Evolutionary conservation across 768 basidiomycete genomes (phyloP).

Genomic region (Pleurotus cornucopiae): DNA sequence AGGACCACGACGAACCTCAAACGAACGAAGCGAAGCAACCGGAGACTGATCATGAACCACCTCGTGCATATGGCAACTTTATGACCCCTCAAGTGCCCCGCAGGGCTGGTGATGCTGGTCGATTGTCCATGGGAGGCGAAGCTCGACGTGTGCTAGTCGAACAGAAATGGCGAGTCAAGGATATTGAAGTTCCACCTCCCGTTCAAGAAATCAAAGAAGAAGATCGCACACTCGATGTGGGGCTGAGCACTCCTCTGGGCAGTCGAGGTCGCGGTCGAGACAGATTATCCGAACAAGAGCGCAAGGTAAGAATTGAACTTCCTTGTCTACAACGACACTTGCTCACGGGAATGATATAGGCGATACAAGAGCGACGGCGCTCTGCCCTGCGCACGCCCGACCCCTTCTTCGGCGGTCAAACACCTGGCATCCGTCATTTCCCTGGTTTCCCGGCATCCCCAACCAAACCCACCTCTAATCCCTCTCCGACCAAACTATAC

Average conservation of each 20-base stretch:
- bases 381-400: constrained; percentile 50
- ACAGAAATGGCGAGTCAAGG: constrained; percentile 52
- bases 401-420: constrained; percentile 15
- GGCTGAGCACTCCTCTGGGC: constrained; percentile 12
- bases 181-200: constrained; percentile 41
- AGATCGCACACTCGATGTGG: background rate
- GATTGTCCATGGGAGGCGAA: constrained; percentile 45
- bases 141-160: constrained; percentile 44
- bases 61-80: constrained; percentile 35
- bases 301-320: constrained; percentile 26
- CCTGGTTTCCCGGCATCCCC: constrained; percentile 45
- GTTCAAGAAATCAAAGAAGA: background rate
- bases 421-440: constrained; percentile 22
- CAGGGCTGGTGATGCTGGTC: constrained; percentile 11
- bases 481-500: constrained; percentile 8
- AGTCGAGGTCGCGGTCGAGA: constrained; percentile 10
- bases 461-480: constrained; percentile 12
- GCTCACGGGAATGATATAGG: constrained; percentile 25
- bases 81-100: constrained; percentile 51
- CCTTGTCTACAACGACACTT: background rate
- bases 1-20: constrained; percentile 14
- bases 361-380: constrained; percentile 58
- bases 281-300: constrained; percentile 40
- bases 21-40: constrained; percentile 19
- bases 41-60: constrained; percentile 21